Conservation (phyloP, 257 asterid genomes). For the Solanum chmielewskii region DNA sequence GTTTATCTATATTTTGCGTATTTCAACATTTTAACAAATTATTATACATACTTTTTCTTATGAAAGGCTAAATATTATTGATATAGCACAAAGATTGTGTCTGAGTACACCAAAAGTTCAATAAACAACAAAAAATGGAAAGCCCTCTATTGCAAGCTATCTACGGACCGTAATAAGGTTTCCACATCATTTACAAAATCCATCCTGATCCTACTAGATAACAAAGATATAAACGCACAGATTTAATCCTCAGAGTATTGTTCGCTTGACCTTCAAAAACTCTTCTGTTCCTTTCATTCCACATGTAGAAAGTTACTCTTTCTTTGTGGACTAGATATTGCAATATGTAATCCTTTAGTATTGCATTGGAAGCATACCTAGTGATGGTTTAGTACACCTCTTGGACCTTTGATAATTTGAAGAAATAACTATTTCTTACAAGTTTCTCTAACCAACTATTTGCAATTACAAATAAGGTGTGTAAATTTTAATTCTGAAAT, state of each 20-base stretch:
- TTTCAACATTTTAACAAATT: background rate
- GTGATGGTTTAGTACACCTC: background rate
- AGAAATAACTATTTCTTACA: background rate
- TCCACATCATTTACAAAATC: background rate
- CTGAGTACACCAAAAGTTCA: background rate
- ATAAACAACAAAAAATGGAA: background rate
- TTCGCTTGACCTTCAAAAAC: background rate
- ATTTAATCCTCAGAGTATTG: background rate
- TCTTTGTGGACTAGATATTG: background rate
- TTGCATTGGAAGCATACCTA: background rate
- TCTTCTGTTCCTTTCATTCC: background rate
- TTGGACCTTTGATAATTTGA: background rate
- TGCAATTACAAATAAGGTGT: background rate
- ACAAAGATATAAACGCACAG: background rate
- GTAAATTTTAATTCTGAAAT: background rate
- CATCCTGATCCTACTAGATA: background rate
- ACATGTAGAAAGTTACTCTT: background rate
- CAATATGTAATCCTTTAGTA: background rate
- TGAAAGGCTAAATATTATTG: background rate
- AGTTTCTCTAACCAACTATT: background rate
- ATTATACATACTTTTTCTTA: background rate
- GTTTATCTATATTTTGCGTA: background rate
- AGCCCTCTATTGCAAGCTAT: background rate
- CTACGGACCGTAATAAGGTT: background rate
- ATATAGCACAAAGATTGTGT: background rate